Percentiles rank a stretch among this genome's conserved stretches.
Evolutionary conservation across 495 filamentous ascomycete genomes (phyloP).

Genomic region (Neurospora sp.): DNA sequence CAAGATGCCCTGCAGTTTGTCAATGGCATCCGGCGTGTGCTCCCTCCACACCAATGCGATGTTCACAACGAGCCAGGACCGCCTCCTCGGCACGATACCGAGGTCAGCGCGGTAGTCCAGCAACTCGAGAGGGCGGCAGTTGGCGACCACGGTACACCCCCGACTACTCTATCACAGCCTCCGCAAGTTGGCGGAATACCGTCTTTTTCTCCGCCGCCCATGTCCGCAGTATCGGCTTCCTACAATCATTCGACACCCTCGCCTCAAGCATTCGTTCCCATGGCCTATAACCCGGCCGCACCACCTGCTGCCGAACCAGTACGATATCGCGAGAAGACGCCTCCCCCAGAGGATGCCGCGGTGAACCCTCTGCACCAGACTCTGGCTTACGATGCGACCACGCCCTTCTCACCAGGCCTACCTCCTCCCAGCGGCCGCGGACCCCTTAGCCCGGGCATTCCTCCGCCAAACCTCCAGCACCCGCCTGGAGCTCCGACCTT

Average conservation of each 20-base stretch:
- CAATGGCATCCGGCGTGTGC: conserved; percentile 48
- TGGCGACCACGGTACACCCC: conserved; percentile 17
- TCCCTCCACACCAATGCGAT: conserved; percentile 50
- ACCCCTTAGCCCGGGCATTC: conserved; percentile 24
- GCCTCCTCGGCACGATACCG: conserved; percentile 31
- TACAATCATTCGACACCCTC: conserved; percentile 10
- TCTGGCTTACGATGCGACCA: conserved; percentile 50
- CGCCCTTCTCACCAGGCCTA: conserved; percentile 37
- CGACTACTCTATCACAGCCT: conserved; percentile 35
- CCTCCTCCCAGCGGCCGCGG: conserved; percentile 23
- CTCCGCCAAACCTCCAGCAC: conserved; percentile 24
- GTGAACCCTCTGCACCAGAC: conserved; percentile 65
- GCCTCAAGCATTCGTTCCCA: conserved; percentile 48
- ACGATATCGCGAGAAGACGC: conserved; percentile 79
- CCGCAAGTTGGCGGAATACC: conserved; percentile 25
- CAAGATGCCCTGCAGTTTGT: conserved; percentile 68
- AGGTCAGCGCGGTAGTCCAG: conserved; percentile 71
- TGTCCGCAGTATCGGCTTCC: conserved; percentile 19
- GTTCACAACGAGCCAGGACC: conserved; percentile 46
- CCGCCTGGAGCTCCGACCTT: conserved; percentile 27
- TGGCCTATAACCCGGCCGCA: conserved; percentile 85
- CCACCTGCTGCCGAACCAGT: conserved; percentile 78
- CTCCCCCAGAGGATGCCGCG: conserved; percentile 60
- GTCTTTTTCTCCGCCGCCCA: conserved; percentile 30
- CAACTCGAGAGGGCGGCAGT: conserved; percentile 75